Evolutionary conservation across 257 asterid species (phyloP), one percentile per base, ranked within the genome.

Genomic region (Salvia splendens): DNA sequence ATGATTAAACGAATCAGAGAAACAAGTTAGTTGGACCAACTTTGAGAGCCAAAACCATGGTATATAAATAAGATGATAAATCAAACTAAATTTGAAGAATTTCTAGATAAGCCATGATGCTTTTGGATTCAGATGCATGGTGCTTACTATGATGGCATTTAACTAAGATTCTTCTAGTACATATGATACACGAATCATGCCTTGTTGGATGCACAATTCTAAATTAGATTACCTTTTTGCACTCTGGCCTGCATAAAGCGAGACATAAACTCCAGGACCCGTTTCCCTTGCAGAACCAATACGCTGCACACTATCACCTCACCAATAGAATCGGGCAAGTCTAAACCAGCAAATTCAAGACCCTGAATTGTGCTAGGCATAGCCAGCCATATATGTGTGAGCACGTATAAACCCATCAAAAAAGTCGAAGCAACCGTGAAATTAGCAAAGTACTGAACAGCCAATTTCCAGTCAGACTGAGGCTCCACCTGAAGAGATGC

Each of bases 261-360:
- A 68, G 96, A 94, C 48, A 94, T 69, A 32, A 88, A 83, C 77
- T 87, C 95, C 40, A 94, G 81, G 64, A 85, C 87, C 17, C 96
- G 83, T 82, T 86, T 84, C 46, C 96, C 96, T 83, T 94, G 99
- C 67, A 94, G 86, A 76, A 94, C 95, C 79, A 94, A 74, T 43
- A 91, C 90, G 51, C 91, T 92, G 67, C 87, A 84, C 67, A 91
- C 95, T 62, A 94, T 84, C 74, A 94, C 7, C 77, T 94, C 99
- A 38, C 97, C 99, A 62, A 94, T 77, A 33, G 99, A 91, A 82
- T 94, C 99, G 16, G 99, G 99, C 78, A 94, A 82, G 81, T 94
- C 99, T 43, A 94, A 81, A 56, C 99, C 99, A 69, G 79, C 89
- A 80, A 94, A 91, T 81, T 94, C 99, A 68, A 94, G 97, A 67